A percentile compares a stretch with the other conserved stretches of the same genome.
Evolutionary conservation across 2,329 filamentous ascomycete genomes (phyloP).

Genomic region (Colletotrichum filicis): DNA sequence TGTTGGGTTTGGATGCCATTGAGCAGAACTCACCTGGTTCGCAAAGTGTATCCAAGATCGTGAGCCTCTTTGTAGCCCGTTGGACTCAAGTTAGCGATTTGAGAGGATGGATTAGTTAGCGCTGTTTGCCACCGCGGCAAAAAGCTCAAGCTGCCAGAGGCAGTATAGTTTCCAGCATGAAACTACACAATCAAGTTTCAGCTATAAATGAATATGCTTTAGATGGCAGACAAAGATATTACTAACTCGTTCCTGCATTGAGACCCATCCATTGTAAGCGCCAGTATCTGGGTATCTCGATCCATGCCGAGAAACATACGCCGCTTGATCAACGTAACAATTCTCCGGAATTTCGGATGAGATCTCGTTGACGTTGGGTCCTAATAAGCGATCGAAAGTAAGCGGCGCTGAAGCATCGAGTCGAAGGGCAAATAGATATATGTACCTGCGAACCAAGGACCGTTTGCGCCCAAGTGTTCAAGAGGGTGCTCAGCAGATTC

Average conservation of each 20-base stretch:
- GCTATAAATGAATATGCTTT: neutral
- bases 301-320: constrained; percentile 70
- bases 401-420: neutral
- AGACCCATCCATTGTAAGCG: constrained; percentile 68
- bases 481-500: constrained; percentile 52
- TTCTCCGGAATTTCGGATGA: constrained; percentile 63
- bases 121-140: constrained; percentile 68
- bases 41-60: constrained; percentile 64
- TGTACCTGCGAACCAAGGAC: constrained; percentile 63
- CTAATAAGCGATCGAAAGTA: constrained; percentile 41
- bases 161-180: constrained; percentile 62
- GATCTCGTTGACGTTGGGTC: constrained; percentile 66
- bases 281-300: constrained; percentile 71
- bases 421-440: neutral
- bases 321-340: constrained; percentile 70
- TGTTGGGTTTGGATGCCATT: neutral
- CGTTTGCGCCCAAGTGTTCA: constrained; percentile 62
- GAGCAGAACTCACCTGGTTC: constrained; percentile 50
- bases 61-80: constrained; percentile 72
- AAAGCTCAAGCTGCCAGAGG: constrained; percentile 64
- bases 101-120: constrained; percentile 61
- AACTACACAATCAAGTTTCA: constrained; percentile 51
- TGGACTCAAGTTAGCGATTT: constrained; percentile 68
- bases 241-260: constrained; percentile 55
- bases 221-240: constrained; percentile 21